Base-by-base conservation (phyloP, 768 basidiomycete genomes). In the Rubroboletus pulcherrimus region DNA sequence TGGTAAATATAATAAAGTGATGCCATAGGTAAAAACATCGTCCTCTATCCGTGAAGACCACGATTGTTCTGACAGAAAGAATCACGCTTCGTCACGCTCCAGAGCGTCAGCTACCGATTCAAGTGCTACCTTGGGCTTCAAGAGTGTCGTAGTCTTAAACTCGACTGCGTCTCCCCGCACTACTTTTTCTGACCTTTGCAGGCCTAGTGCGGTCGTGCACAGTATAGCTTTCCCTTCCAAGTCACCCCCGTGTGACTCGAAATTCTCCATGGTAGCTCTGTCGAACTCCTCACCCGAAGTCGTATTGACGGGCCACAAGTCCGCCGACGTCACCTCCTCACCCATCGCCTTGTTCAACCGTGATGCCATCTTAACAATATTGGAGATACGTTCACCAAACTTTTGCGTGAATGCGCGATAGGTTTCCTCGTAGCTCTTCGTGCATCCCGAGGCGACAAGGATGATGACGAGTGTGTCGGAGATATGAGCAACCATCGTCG, bases 151-250 rank as follows among this genome's bases (percentile, higher is more conserved):
- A 21, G 75, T 77, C 38, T 79, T 74, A 81, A 78, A 83, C 38
- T 77, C 75, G n/a, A 74, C 76, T 5, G 61, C 61, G 34, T 71
- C 71, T 11, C 74, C 78, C n/a, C 73, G 63, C 17, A 59, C 61
- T 19, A 70, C 51, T 52, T 69, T 76, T 45, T 74, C 74, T 9
- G 71, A 70, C 53, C 74, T 64, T 44, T 72, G 69, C 34, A 85
- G 70, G 3, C 83, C 84, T 4, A 85, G 72, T 47, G 83, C 80
- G 19, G 78, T 83, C 44, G 83, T 83, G 60, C 84, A 84, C 19
- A 85, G 61, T 5, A 84, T 73, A 10, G 58, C 56, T 50, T 64
- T 60, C 7, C 58, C 65, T 6, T 57, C 55, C 14, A 48, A 58
- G 17, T 46, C 54, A 0, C 56, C 59, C 0, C 35, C 57, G 30